These are phyloP conservation scores for Trifolium subterraneum DNA, from an alignment of 306 rosid genomes.

Conservation along the genomic window DNA sequence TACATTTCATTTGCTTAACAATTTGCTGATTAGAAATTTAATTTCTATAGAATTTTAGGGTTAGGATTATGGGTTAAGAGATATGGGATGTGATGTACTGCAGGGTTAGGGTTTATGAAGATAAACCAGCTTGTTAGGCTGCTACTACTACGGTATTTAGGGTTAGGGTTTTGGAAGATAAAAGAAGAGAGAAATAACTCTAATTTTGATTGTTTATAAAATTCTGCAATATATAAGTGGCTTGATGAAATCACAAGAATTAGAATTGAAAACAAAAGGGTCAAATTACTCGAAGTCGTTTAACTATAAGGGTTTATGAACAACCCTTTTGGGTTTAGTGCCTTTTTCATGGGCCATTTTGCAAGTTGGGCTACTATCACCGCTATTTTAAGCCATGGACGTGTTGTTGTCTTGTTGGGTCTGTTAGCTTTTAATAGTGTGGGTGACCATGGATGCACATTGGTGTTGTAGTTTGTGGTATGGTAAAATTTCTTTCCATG, in stretches of 20 bases:
- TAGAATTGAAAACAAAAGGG: not conserved
- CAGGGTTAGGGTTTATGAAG: too few relatives aligned
- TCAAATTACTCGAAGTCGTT: too few relatives aligned
- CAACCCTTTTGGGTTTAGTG: not conserved
- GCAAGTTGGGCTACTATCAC: not conserved
- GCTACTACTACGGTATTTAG: not conserved
- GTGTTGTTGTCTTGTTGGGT: not conserved
- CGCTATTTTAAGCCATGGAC: not conserved
- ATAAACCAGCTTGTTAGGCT: too few relatives aligned
- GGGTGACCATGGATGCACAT: too few relatives aligned
- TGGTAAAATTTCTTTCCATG: too few relatives aligned
- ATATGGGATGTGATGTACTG: too few relatives aligned
- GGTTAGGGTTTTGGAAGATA: not conserved
- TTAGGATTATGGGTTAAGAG: too few relatives aligned
- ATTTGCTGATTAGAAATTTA: too few relatives aligned
- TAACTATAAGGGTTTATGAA: not conserved
- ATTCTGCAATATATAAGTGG: not conserved
- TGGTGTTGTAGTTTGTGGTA: too few relatives aligned
- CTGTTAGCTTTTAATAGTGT: too few relatives aligned
- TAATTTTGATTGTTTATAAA: not conserved
- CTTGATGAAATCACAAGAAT: not conserved
- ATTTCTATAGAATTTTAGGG: too few relatives aligned
- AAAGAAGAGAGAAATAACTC: too few relatives aligned
- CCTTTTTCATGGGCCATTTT: not conserved
- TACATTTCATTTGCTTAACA: not conserved